phyloP scores from a whole-genome alignment of 805 yeast species.

The Schizosaccharomyces lindneri region DNA sequence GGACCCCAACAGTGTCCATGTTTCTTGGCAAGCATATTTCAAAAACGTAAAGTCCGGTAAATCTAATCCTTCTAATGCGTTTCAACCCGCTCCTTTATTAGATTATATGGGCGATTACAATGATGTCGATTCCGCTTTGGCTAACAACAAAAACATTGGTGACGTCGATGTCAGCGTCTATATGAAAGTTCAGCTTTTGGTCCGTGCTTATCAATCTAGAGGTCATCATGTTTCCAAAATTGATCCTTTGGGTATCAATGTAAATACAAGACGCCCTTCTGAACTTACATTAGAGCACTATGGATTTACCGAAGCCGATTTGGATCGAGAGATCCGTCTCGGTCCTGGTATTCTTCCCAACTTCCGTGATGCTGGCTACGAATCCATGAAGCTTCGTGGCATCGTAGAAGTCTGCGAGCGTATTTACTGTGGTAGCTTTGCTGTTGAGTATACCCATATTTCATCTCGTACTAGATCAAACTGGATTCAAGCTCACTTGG shows the following conservation, averaged over 20 bases:
- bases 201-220: slow-evolving; percentile 95
- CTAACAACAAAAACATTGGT: slow-evolving; percentile 44
- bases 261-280: slow-evolving; percentile 27
- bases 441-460: slow-evolving; percentile 88
- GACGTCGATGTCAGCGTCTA: slow-evolving; percentile 50
- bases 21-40: slow-evolving; percentile 81
- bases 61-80: slow-evolving; percentile 52
- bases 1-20: slow-evolving; percentile 80
- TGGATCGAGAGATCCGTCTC: slow-evolving; percentile 57
- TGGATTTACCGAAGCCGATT: slow-evolving; percentile 69
- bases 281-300: slow-evolving; percentile 83
- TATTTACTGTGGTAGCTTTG: slow-evolving; percentile 69
- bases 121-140: slow-evolving; percentile 10
- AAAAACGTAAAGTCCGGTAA: slow-evolving; percentile 56
- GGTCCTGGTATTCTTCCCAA: slow-evolving; percentile 97
- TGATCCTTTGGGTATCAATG: slow-evolving; percentile 75
- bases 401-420: slow-evolving; percentile 55
- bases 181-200: slow-evolving; percentile 82
- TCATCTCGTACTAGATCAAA: slow-evolving; percentile 89
- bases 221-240: slow-evolving; percentile 89
- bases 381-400: slow-evolving; percentile 48
- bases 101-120: background rate
- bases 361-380: slow-evolving; percentile 40
- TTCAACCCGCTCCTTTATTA: slow-evolving; percentile 73
- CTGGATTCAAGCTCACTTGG: slow-evolving; percentile 93